Conservation (phyloP, 352 stramenopile genomes). For the Phytophthora kernoviae region DNA sequence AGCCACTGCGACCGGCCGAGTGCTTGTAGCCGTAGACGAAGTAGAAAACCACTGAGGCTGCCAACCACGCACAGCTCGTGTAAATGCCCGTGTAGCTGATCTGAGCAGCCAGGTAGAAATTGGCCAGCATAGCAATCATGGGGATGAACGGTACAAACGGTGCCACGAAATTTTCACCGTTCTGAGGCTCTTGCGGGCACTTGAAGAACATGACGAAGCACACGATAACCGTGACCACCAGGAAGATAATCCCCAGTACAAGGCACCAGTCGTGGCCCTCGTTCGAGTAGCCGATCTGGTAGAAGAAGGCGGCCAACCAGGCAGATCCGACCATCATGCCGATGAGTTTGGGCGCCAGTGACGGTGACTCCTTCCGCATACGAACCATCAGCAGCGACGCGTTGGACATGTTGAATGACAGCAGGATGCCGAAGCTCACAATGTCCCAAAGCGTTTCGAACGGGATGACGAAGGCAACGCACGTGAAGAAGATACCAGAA, state of each 20-base stretch:
- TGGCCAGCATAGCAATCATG: conserved; percentile 49
- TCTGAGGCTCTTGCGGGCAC: conserved; percentile 62
- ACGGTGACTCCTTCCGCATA: conserved; percentile 57
- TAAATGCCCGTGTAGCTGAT: conserved; percentile 55
- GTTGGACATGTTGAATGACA: conserved; percentile 90
- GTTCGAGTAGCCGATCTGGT: conserved; percentile 64
- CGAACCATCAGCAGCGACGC: conserved; percentile 73
- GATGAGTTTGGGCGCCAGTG: conserved; percentile 48
- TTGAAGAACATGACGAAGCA: conserved; percentile 55
- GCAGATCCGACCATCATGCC: conserved; percentile 38
- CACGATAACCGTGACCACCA: conserved; percentile 40
- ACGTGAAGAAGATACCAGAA: conserved; percentile 64
- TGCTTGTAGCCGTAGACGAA: conserved; percentile 82
- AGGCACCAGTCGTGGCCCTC: conserved; percentile 34
- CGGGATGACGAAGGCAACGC: conserved; percentile 73
- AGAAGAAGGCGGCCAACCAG: conserved; percentile 61
- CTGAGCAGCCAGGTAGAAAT: conserved; percentile 79
- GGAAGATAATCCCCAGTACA: conserved; percentile 51
- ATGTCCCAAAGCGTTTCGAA: conserved; percentile 89
- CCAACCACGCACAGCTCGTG: conserved; percentile 62
- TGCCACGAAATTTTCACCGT: conserved; percentile 57
- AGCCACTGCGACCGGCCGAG: conserved; percentile 62
- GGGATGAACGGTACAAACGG: conserved; percentile 74
- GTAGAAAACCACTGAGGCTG: conserved; percentile 67
- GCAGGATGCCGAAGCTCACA: conserved; percentile 87